A percentile compares a stretch with the other conserved stretches of the same genome.
phyloP scores from a whole-genome alignment of 2,329 filamentous ascomycete species.

The Penicillium hesseltinei region DNA sequence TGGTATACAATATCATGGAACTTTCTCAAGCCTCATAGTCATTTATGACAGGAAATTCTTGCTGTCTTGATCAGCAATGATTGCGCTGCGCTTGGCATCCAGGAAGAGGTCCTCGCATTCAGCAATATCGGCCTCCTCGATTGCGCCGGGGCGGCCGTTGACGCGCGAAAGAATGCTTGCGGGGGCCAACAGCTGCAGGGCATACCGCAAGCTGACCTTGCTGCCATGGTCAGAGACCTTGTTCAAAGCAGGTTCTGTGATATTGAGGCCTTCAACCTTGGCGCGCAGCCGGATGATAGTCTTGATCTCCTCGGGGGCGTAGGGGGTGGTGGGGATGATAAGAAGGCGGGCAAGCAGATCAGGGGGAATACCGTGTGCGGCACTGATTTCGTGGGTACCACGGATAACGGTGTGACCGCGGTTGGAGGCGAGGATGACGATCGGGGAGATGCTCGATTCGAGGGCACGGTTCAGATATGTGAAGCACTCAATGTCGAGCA shows the following conservation, averaged over 20 bases:
- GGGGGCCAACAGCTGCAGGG: conserved; percentile 84
- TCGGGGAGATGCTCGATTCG: conserved; percentile 89
- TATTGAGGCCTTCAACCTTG: conserved; percentile 73
- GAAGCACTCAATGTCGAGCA: conserved; percentile 99
- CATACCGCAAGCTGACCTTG: conserved; percentile 86
- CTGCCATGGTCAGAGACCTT: conserved; percentile 85
- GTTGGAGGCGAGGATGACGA: conserved; percentile 96
- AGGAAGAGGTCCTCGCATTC: conserved; percentile 84
- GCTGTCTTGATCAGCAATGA: conserved; percentile 64
- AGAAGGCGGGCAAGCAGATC: conserved; percentile 92
- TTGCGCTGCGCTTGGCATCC: conserved; percentile 74
- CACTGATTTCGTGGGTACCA: conserved; percentile 73
- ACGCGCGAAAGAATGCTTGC: conserved; percentile 88
- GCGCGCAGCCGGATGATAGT: conserved; percentile 84
- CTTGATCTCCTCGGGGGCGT: conserved; percentile 85
- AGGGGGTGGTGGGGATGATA: conserved; percentile 92
- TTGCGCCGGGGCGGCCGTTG: conserved; percentile 68
- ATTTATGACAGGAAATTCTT: conserved; percentile 57
- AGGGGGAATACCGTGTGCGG: conserved; percentile 88
- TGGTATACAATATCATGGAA: conserved; percentile 27
- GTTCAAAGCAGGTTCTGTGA: conserved; percentile 79
- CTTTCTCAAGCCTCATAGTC: conserved; percentile 20
- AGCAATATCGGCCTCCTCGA: conserved; percentile 72
- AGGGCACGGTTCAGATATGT: conserved; percentile 98
- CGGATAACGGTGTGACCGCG: conserved; percentile 90